Percentiles rank a stretch among this genome's conserved stretches.
phyloP scores from a whole-genome alignment of 352 stramenopile genomes.

The Phytophthora boehmeriae region DNA sequence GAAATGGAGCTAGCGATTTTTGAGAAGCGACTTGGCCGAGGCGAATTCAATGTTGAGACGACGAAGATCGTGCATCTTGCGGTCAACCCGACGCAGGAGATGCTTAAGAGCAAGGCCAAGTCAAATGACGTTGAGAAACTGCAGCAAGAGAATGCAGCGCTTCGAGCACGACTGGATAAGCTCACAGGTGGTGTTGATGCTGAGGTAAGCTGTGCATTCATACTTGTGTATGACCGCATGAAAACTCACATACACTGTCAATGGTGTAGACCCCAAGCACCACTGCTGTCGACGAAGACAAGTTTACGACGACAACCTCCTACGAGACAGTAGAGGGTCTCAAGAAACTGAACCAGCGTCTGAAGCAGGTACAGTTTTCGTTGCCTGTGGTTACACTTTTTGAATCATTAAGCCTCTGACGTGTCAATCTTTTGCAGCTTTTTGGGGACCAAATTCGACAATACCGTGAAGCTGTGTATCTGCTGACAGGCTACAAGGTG shows the following conservation, averaged over 20 bases:
- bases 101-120: slow-evolving; percentile 53
- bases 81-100: slow-evolving; percentile 81
- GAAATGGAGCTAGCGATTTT: slow-evolving; percentile 68
- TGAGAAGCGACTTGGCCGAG: slow-evolving; percentile 74
- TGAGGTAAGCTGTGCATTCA: slow-evolving; percentile 25
- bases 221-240: neutral
- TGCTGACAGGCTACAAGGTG: slow-evolving; percentile 90
- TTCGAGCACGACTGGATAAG: slow-evolving; percentile 55
- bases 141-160: slow-evolving; percentile 54
- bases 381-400: neutral
- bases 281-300: slow-evolving; percentile 17
- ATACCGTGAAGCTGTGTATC: slow-evolving; percentile 89
- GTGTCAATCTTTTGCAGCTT: slow-evolving; percentile 38
- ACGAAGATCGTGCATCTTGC: slow-evolving; percentile 90
- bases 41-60: slow-evolving; percentile 80
- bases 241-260: slow-evolving; percentile 8
- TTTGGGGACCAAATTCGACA: slow-evolving; percentile 90
- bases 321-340: slow-evolving; percentile 88
- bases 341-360: slow-evolving; percentile 84
- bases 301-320: slow-evolving; percentile 78
- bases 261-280: slow-evolving; percentile 19
- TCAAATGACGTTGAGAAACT: slow-evolving; percentile 47
- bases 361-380: slow-evolving; percentile 72
- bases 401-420: too few relatives aligned
- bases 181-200: slow-evolving; percentile 32